These are phyloP conservation scores for Claviceps africana DNA, from an alignment of 2,329 filamentous ascomycete genomes.

Conservation along the genomic window DNA sequence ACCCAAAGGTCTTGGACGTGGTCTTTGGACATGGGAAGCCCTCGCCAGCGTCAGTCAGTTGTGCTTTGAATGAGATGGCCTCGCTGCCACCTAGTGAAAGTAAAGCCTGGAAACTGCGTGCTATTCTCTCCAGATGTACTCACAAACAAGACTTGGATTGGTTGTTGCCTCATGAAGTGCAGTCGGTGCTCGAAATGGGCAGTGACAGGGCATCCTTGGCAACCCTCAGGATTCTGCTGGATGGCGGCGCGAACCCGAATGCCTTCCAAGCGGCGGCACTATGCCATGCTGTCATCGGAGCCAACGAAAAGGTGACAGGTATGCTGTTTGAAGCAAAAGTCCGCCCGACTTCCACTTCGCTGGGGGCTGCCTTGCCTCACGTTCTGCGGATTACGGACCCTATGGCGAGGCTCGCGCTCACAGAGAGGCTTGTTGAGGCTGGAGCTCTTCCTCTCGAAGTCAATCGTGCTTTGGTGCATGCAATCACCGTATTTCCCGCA, in stretches of 20 bases:
- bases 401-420: conserved; percentile 36
- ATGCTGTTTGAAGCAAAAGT: conserved; percentile 28
- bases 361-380: conserved; percentile 37
- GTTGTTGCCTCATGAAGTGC: conserved; percentile 37
- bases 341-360: conserved; percentile 26
- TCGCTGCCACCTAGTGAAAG: conserved; percentile 27
- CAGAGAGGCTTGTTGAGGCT: conserved; percentile 33
- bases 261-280: conserved; percentile 36
- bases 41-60: conserved; percentile 26
- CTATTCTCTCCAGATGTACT: conserved; percentile 29
- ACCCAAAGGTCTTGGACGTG: conserved; percentile 34
- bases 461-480: conserved; percentile 37
- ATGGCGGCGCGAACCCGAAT: conserved; percentile 41
- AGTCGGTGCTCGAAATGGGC: conserved; percentile 23
- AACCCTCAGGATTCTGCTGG: conserved; percentile 32
- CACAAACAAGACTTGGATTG: conserved; percentile 29
- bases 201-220: conserved; percentile 25
- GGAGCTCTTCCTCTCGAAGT: conserved; percentile 34
- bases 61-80: conserved; percentile 28
- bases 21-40: conserved; percentile 33
- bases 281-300: conserved; percentile 33
- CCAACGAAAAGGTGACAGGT: conserved; percentile 31
- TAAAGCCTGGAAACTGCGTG: conserved; percentile 36
- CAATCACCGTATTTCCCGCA: conserved; percentile 31
- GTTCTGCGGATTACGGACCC: conserved; percentile 36